A percentile compares a stretch with the other conserved stretches of the same genome.
These are phyloP conservation scores for Dryas octopetala DNA, from an alignment of 306 rosid species.

Conservation along the genomic window DNA sequence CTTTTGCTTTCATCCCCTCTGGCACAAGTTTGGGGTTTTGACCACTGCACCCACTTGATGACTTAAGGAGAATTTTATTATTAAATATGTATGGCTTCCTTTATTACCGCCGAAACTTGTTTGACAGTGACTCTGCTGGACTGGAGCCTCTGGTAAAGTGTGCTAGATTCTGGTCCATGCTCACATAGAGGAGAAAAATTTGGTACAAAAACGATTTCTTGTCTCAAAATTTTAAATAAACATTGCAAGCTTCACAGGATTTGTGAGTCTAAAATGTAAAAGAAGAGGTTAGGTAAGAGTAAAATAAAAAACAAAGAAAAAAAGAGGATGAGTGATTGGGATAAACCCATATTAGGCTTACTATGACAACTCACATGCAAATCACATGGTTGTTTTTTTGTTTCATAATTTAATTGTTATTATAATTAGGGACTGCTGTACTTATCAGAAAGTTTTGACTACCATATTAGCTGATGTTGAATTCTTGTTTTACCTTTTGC, in stretches of 20 bases:
- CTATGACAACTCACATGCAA: slow-evolving; percentile 17
- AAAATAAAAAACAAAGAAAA: background rate
- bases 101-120: slow-evolving; percentile 33
- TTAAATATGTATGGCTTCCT: background rate
- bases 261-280: background rate
- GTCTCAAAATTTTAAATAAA: background rate
- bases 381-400: slow-evolving; percentile 25
- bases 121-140: slow-evolving; percentile 25
- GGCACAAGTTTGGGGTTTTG: slow-evolving; percentile 59
- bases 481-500: slow-evolving; percentile 49
- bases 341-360: background rate
- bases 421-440: slow-evolving; percentile 1
- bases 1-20: slow-evolving; percentile 66
- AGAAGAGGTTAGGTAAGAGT: no score
- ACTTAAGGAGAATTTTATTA: slow-evolving; percentile 24
- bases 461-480: slow-evolving; percentile 34
- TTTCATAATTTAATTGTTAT: slow-evolving; percentile 5
- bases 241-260: background rate
- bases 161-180: slow-evolving; percentile 34
- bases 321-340: background rate
- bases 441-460: slow-evolving; percentile 44
- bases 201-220: slow-evolving; percentile 2
- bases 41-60: slow-evolving; percentile 47
- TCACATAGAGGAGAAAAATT: background rate
- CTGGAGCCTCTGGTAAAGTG: slow-evolving; percentile 33